phyloP scores from a whole-genome alignment of 495 filamentous ascomycete genomes.

The Barbatosphaeria neglecta region DNA sequence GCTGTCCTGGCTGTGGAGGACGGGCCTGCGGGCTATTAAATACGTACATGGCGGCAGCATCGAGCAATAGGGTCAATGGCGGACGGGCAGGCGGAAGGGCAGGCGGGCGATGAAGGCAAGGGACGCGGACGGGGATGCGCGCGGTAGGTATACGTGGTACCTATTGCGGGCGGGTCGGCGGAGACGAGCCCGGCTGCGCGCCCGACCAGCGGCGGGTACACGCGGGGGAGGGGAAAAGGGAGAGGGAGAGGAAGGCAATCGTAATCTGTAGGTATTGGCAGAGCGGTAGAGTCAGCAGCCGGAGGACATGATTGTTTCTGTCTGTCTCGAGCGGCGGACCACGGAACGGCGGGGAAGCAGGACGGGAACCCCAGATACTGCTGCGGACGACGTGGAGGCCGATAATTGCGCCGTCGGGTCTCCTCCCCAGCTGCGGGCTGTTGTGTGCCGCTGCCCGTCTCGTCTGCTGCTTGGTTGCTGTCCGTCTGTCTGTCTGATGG shows the following conservation, averaged over 20 bases:
- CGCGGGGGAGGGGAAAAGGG: neutral
- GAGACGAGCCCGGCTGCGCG: too few species aligned
- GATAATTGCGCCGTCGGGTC: neutral
- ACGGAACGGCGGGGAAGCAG: neutral
- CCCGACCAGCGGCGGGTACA: too few species aligned
- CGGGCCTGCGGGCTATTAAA: neutral
- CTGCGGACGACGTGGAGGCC: neutral
- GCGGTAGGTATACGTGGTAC: neutral
- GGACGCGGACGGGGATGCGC: neutral
- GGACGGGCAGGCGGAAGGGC: too few species aligned
- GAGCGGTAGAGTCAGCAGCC: neutral
- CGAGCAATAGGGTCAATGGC: neutral
- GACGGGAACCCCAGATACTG: neutral
- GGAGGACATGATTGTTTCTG: neutral
- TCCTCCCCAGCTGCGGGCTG: too few species aligned
- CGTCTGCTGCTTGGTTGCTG: too few species aligned
- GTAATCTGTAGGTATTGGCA: too few species aligned
- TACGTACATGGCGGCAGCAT: neutral
- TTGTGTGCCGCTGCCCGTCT: too few species aligned
- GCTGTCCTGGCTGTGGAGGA: neutral
- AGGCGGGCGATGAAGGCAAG: neutral
- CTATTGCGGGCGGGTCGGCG: constrained; percentile 1
- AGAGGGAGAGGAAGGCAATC: neutral
- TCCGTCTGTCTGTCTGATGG: too few species aligned
- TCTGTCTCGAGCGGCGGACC: neutral